These are phyloP conservation scores for Cutaneotrichosporon curvatum DNA, from an alignment of 1,284 basidiomycete species.

Conservation along the genomic window DNA sequence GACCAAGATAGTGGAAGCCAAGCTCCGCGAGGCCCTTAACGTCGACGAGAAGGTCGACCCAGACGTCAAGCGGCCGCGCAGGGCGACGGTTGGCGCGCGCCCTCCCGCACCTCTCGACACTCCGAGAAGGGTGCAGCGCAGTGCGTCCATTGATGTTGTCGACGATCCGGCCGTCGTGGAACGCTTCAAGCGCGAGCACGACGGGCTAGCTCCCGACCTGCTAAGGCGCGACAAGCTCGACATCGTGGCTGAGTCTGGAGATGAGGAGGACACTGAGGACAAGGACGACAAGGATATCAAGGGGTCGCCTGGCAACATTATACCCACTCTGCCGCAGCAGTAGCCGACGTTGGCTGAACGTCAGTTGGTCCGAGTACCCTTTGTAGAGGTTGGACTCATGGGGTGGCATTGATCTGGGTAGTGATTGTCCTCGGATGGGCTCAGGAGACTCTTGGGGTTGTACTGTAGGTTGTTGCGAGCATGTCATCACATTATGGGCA, in stretches of 20 bases:
- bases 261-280: slow-evolving; percentile 1
- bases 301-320: no score
- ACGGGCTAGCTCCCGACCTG: not conserved
- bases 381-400: no score
- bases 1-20: slow-evolving; percentile 61
- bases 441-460: no score
- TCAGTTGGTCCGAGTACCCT: no score
- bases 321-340: no score
- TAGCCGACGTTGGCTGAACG: no score
- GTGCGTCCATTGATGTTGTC: slow-evolving; percentile 1
- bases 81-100: slow-evolving; percentile 6
- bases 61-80: slow-evolving; percentile 7
- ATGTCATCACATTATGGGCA: no score
- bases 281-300: not conserved
- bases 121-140: not conserved
- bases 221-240: not conserved
- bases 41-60: slow-evolving; percentile 13
- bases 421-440: no score
- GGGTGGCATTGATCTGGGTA: no score
- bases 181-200: no score
- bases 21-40: slow-evolving; percentile 62
- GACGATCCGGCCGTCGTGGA: no score
- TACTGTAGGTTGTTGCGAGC: no score
- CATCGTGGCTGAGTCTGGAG: not conserved
- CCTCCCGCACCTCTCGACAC: not conserved